Base-by-base conservation (phyloP, 179 eudicot genomes). In the Drosera spatulata region DNA sequence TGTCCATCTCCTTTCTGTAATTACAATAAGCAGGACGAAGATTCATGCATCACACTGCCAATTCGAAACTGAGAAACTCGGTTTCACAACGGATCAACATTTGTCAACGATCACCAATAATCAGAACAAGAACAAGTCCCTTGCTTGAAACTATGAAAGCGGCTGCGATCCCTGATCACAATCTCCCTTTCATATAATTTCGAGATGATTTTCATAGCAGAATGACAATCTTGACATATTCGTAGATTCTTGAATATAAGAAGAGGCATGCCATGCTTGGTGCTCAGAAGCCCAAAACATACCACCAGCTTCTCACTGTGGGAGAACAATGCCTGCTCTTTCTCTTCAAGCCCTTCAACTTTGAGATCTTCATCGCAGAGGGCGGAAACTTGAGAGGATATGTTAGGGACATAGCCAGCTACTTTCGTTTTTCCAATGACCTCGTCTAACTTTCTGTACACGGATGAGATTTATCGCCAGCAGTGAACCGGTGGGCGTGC, bases 141-240 rank as follows among this genome's bases (percentile, higher is more conserved):
- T 13, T n/a, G 51, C 66, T 73, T 64, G 63, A 70, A 70, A 53
- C 58, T 56, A 41, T 77, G 78, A 64, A 73, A 73, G 39, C 71
- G 68, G 59, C 63, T 73, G 9, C 75, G 60, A 14, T 77, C 78
- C 56, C 78, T 67, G 38, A 73, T 44, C 38, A 71, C 60, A 47
- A 73, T 73, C 14, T 73, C n/a, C n/a, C n/a, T n/a, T n/a, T n/a
- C n/a, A n/a, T n/a, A n/a, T n/a, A n/a, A n/a, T n/a, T n/a, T n/a
- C n/a, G n/a, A n/a, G n/a, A n/a, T n/a, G n/a, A n/a, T n/a, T n/a
- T 70, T 70, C 56, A 77, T 61, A 37, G 64, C 74, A 33, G 67
- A 67, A 50, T 77, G 81, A 41, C 81, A 77, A 61, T 77, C 78
- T 52, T 43, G 56, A 51, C 80, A 73, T 48, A 70, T 77, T n/a